Base-by-base conservation (phyloP, 2,329 filamentous ascomycete genomes). In the Tothia fuscella region DNA sequence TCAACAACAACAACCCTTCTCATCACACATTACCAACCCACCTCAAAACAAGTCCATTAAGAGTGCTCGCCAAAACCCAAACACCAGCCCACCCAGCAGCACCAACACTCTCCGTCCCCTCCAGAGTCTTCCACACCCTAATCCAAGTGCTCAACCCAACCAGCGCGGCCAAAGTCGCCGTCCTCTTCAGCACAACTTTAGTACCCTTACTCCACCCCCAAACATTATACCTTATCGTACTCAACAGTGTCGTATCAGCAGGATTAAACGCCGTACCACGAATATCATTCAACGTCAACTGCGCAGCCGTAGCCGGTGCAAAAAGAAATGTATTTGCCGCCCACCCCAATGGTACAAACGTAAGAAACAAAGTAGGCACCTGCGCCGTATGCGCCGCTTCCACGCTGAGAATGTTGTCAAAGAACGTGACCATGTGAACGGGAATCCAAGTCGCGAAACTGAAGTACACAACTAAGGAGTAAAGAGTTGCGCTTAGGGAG, bases 261-360 rank as follows among this genome's bases (percentile, higher is more conserved):
- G 81, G 74, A 50, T 86, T 68, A 53, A 86, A 85, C 20, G 65
- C 59, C 49, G 67, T 61, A 42, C 68, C 67, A 47, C 77, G 50
- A 6, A 52, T 47, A 9, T 56, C 50, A 4, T 64, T 67, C 20
- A 62, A 64, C 20, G 68, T 71, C 0, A 72, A 68, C 4, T 68
- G 66, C 22, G 43, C 12, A 66, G 70, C 63, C 14, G 75, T 72
- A 17, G 76, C 72, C 2, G 80, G 78, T 29, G 76, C 74, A 58
- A 94, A 93, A 50, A 95, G 75, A 57, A 93, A 89, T 34, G 74
- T 72, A 47, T 77, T 77, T 4, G 80, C 78, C 1, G 84, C 82
- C 47, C 76, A 66, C 3, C 87, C 88, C 14, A 83, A 70, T 1
- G 80, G 77, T 3, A 86, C 60, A 36, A 83, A 68, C 6, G 72